Conservation (phyloP, 352 stramenopile genomes). For the Phytophthora megakarya region DNA sequence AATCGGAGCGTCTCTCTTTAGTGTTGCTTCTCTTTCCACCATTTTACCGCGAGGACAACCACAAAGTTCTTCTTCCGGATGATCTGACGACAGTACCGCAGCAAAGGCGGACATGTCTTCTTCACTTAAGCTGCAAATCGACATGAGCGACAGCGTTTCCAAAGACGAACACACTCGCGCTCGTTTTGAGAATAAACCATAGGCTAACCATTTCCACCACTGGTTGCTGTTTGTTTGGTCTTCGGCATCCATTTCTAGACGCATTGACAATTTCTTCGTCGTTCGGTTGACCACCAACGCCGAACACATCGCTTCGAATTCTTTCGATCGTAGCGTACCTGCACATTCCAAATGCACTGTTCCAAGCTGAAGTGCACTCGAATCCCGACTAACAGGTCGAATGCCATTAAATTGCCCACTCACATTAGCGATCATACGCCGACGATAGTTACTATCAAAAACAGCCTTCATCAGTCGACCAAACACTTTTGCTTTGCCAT, state of each 20-base stretch:
- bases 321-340: background rate
- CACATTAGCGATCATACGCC: background rate
- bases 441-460: constrained; percentile 10
- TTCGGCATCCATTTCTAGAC: background rate
- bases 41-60: constrained; percentile 12
- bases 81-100: constrained; percentile 9
- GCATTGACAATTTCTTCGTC: constrained; percentile 10
- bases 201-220: constrained; percentile 29
- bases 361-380: constrained; percentile 10
- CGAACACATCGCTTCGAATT: constrained; percentile 17
- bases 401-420: too few relatives aligned
- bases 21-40: constrained; percentile 12
- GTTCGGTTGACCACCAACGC: constrained; percentile 24
- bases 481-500: constrained; percentile 17
- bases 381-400: too few relatives aligned
- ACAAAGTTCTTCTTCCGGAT: constrained; percentile 20
- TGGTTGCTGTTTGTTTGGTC: background rate
- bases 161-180: constrained; percentile 5
- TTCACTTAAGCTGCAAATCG: constrained; percentile 1
- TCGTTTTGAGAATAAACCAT: constrained; percentile 26
- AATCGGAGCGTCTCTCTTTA: constrained; percentile 18
- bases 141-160: constrained; percentile 8
- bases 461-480: constrained; percentile 18
- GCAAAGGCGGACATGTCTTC: constrained; percentile 21
- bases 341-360: constrained; percentile 9